Percentiles rank a stretch among this genome's conserved stretches.
Conservation (phyloP, 495 filamentous ascomycete species). For the Hypoxylon perforatum region DNA sequence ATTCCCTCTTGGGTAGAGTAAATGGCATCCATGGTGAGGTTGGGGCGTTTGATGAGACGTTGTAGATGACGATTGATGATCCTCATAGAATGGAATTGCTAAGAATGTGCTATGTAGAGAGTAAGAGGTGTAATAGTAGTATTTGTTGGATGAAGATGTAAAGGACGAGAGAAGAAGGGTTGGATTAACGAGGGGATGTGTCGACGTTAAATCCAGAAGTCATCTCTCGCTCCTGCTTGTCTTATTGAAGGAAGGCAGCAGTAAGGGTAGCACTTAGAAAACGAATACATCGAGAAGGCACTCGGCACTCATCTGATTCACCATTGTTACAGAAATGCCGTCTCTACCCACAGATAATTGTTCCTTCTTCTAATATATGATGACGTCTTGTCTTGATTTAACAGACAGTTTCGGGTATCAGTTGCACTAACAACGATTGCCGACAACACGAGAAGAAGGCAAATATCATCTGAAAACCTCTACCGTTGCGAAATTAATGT, state of each 20-base stretch:
- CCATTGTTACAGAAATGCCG: not conserved
- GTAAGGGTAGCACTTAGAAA: not conserved
- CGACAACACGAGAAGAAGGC: not conserved
- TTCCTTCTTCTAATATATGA: not conserved
- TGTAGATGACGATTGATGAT: slow-evolving; percentile 1
- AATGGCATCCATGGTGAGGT: slow-evolving; percentile 47
- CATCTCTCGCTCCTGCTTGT: slow-evolving; percentile 21
- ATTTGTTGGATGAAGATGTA: slow-evolving; percentile 2
- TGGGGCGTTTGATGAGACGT: not conserved
- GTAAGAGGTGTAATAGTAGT: not conserved
- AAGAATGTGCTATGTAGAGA: slow-evolving; percentile 3
- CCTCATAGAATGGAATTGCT: slow-evolving; percentile 18
- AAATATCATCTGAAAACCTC: slow-evolving; percentile 10
- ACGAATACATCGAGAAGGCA: too few species aligned
- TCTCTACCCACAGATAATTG: not conserved
- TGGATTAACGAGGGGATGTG: not conserved
- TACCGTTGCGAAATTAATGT: not conserved
- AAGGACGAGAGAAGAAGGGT: slow-evolving; percentile 1
- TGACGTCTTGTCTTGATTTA: slow-evolving; percentile 13
- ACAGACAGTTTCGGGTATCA: not conserved
- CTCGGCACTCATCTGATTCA: not conserved
- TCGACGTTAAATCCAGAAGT: not conserved
- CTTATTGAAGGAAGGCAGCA: slow-evolving; percentile 1
- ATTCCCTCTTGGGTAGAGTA: slow-evolving; percentile 48
- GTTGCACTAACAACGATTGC: not conserved